Evolutionary conservation across 208 protist species (phyloP).

Genomic region (Crithidia acanthocephali): DNA sequence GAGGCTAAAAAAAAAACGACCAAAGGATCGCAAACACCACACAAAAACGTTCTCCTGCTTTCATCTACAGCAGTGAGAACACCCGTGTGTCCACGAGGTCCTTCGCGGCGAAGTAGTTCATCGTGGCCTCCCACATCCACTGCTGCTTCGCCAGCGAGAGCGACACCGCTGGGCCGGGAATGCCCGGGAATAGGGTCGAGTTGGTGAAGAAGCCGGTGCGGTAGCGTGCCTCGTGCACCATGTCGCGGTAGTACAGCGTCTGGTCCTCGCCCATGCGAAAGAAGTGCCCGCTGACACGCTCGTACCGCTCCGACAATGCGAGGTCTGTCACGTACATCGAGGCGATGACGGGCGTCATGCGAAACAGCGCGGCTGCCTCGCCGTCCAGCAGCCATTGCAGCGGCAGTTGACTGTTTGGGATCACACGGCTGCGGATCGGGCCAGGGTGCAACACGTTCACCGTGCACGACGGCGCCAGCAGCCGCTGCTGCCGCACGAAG

Average conservation of each 20-base stretch:
- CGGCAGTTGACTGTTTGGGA: constrained; percentile 48
- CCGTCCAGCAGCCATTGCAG: constrained; percentile 46
- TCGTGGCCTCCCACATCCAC: constrained; percentile 52
- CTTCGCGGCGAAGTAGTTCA: constrained; percentile 44
- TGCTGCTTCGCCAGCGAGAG: constrained; percentile 46
- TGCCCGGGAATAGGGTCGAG: constrained; percentile 58
- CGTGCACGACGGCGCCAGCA: constrained; percentile 49
- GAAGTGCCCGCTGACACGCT: constrained; percentile 64
- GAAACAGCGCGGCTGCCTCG: constrained; percentile 41
- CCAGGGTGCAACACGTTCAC: constrained; percentile 67
- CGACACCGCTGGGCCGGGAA: constrained; percentile 47
- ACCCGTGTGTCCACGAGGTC: constrained; percentile 23
- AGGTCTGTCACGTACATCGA: constrained; percentile 66
- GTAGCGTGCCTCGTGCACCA: constrained; percentile 27
- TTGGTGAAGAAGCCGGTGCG: constrained; percentile 56
- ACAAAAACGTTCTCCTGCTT: neutral
- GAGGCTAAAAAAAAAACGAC: too few relatives aligned
- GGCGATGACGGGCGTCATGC: constrained; percentile 62
- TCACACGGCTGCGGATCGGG: constrained; percentile 44
- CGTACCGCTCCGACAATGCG: constrained; percentile 58
- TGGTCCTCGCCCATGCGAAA: constrained; percentile 83
- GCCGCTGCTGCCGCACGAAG: constrained; percentile 42
- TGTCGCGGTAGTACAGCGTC: constrained; percentile 32
- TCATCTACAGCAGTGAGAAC: constrained; percentile 29
- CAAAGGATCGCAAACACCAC: too few relatives aligned